These are phyloP conservation scores for Trichoderma harzianum DNA, from an alignment of 2,329 filamentous ascomycete species.

Conservation along the genomic window DNA sequence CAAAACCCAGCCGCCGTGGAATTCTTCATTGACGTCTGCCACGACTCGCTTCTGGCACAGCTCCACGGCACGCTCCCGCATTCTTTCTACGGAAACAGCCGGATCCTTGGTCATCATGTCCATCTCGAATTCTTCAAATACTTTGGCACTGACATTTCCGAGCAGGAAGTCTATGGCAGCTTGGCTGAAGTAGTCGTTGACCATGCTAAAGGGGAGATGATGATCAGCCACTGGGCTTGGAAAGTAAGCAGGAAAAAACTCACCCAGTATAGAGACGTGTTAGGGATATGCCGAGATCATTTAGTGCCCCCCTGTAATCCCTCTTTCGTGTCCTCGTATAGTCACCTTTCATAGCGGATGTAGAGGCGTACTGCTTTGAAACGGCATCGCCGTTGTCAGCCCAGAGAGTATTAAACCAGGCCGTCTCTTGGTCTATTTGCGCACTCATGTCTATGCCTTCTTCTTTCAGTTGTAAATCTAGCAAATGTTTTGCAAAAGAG, in stretches of 20 bases:
- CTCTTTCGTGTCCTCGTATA: conserved; percentile 89
- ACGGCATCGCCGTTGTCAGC: conserved; percentile 97
- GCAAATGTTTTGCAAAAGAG: conserved; percentile 77
- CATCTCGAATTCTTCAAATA: conserved; percentile 92
- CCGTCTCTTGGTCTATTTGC: conserved; percentile 72
- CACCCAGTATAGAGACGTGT: conserved; percentile 69
- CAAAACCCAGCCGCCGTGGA: conserved; percentile 86
- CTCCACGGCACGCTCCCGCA: conserved; percentile 86
- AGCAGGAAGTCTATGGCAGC: conserved; percentile 92
- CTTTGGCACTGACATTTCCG: conserved; percentile 76
- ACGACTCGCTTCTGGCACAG: conserved; percentile 84
- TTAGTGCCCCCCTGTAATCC: conserved; percentile 85
- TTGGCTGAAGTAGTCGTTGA: conserved; percentile 96
- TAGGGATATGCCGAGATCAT: conserved; percentile 84
- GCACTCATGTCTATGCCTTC: conserved; percentile 74
- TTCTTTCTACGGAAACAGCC: conserved; percentile 77
- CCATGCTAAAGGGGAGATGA: conserved; percentile 67
- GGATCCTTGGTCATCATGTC: conserved; percentile 93
- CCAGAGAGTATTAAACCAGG: conserved; percentile 96
- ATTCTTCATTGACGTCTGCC: conserved; percentile 75
- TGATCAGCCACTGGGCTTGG: neutral
- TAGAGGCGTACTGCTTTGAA: conserved; percentile 92
- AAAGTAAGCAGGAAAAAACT: conserved; percentile 24
- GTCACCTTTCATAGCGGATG: conserved; percentile 92
- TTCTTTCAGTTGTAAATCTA: conserved; percentile 73